phyloP scores from a whole-genome alignment of 495 filamentous ascomycete species.

The Xanthoparmelia taractica region DNA sequence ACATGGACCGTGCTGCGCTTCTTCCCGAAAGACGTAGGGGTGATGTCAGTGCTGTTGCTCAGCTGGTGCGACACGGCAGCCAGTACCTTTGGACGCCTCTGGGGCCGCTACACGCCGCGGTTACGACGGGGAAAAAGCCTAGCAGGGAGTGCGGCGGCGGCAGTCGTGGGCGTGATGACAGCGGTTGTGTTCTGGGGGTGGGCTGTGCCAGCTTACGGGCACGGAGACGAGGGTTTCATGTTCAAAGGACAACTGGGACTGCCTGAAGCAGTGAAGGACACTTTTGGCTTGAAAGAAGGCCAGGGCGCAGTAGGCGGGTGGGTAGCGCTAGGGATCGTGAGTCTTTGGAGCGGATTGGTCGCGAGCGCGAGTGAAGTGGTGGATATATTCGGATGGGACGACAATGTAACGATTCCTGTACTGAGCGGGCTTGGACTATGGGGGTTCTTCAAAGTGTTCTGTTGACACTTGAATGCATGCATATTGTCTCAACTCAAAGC shows the following conservation, averaged over 20 bases:
- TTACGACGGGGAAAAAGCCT: conserved; percentile 84
- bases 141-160: conserved; percentile 79
- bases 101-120: conserved; percentile 76
- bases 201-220: conserved; percentile 61
- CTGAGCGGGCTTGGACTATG: conserved; percentile 84
- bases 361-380: conserved; percentile 84
- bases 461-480: conserved; percentile 2
- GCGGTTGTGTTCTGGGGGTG: conserved; percentile 83
- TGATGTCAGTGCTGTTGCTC: conserved; percentile 79
- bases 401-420: conserved; percentile 94
- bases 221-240: conserved; percentile 61
- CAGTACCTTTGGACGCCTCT: conserved; percentile 81
- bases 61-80: conserved; percentile 98
- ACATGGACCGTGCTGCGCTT: conserved; percentile 77
- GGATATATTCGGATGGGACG: conserved; percentile 87
- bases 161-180: conserved; percentile 68
- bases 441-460: conserved; percentile 85
- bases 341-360: conserved; percentile 76
- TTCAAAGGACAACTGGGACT: conserved; percentile 67
- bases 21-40: conserved; percentile 90
- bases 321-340: conserved; percentile 74
- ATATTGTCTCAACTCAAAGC: background rate
- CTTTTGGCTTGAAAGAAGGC: conserved; percentile 41
- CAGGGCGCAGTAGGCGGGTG: conserved; percentile 49
- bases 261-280: conserved; percentile 46